A percentile compares a stretch with the other conserved stretches of the same genome.
phyloP scores from a whole-genome alignment of 441 rosid species.

The Heliophila coronopifolia region DNA sequence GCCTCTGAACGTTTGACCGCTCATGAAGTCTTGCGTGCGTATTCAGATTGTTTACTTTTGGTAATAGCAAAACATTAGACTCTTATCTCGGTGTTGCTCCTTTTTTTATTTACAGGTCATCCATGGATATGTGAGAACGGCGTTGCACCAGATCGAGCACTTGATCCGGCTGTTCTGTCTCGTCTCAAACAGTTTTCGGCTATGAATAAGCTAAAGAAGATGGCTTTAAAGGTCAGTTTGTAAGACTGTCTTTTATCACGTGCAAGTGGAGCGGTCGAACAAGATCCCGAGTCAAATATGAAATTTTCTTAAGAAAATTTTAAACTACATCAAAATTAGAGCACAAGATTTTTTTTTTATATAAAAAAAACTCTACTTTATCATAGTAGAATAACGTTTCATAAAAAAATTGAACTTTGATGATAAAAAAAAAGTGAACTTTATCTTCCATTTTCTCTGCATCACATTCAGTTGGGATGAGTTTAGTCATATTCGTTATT shows the following conservation, averaged over 20 bases:
- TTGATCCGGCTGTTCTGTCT: constrained; percentile 93
- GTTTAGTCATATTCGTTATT: not conserved
- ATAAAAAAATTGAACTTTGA: too few species aligned
- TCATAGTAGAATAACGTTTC: too few species aligned
- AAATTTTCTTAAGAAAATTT: too few species aligned
- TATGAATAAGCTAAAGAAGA: constrained; percentile 94
- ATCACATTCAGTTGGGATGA: not conserved
- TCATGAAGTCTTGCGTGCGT: constrained; percentile 91
- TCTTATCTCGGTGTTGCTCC: not conserved
- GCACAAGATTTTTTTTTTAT: too few species aligned
- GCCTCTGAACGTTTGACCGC: constrained; percentile 82
- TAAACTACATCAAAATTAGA: too few species aligned
- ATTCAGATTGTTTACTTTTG: too few species aligned
- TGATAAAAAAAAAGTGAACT: too few species aligned
- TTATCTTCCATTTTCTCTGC: not conserved
- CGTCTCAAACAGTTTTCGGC: constrained; percentile 96
- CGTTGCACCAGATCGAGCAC: constrained; percentile 94
- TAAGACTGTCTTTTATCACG: too few species aligned
- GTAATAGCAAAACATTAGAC: not conserved
- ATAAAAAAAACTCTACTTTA: too few species aligned
- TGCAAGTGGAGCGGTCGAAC: too few species aligned
- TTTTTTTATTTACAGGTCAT: constrained; percentile 47
- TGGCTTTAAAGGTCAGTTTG: constrained; percentile 75
- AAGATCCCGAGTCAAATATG: too few species aligned
- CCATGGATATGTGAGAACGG: constrained; percentile 99